Evolutionary conservation across 2,329 filamentous ascomycete genomes (phyloP), one percentile per base, ranked within the genome.

Genomic region (Fusarium sp.): DNA sequence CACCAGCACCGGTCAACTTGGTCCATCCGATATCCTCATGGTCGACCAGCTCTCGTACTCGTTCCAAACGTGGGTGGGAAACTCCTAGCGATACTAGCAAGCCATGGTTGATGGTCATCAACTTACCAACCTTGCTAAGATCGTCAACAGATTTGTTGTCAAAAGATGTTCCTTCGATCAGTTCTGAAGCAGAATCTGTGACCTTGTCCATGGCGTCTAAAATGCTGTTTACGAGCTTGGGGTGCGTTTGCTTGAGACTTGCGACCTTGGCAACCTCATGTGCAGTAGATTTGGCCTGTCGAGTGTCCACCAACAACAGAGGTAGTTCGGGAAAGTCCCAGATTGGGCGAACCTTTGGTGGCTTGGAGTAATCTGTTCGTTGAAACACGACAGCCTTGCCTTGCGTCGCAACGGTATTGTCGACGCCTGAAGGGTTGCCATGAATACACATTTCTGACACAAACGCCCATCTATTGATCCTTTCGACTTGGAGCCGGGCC

Each of bases 391-490:
- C 94, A 0, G 94, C 96, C 81, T 97, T 97, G 59, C 96, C 96
- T 74, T 97, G 92, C 13, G 94, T 92, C 13, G 95, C 87, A 30
- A 99, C 95, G 4, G 96, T 99, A 79, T 99, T 99, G 81, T 99
- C 96, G 42, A 99, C 93, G 0, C 96, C 96, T 0, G 93, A 97
- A 1, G 96, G 96, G 76, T 97, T 98, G 37, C 95, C 96, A 77
- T 99, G 96, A 67, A 98, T 97, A 80, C 94, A 96, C 89, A 98
- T 92, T 79, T 99, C 96, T 26, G 92, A 92, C 1, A 99, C 96
- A 79, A 97, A 98, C 0, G 96, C 94, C 96, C 97, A 99, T 65
- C 92, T 88, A 80, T 99, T 99, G 81, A 99, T 97, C 68, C 95
- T 89, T 81, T 98, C 94, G 31, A 98, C 87, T 77, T 99, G 95